Conservation (phyloP, 2,329 filamentous ascomycete species). For the Rutstroemia sp. region DNA sequence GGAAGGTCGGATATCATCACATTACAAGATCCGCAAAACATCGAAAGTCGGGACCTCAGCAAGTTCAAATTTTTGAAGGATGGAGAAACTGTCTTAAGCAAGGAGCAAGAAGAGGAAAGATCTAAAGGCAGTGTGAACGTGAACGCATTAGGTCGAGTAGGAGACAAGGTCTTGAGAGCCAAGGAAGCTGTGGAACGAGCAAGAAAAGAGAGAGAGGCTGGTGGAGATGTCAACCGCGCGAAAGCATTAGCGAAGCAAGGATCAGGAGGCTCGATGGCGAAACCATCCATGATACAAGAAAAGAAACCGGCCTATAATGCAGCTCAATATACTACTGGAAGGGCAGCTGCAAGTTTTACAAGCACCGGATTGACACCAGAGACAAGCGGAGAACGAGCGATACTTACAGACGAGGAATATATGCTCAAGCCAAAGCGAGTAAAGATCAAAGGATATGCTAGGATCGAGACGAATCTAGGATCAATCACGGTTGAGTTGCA, state of each 20-base stretch:
- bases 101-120: conserved; percentile 62
- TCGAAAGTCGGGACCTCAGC: conserved; percentile 73
- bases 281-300: conserved; percentile 42
- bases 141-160: conserved; percentile 67
- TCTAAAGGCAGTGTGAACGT: conserved; percentile 68
- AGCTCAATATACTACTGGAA: conserved; percentile 82
- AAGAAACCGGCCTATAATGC: conserved; percentile 71
- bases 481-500: conserved; percentile 83
- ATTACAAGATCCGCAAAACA: conserved; percentile 89
- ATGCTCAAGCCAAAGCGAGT: conserved; percentile 88
- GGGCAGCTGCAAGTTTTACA: conserved; percentile 88
- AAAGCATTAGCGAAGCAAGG: conserved; percentile 33
- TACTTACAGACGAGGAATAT: conserved; percentile 90
- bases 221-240: conserved; percentile 49
- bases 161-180: conserved; percentile 78
- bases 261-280: conserved; percentile 28
- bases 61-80: conserved; percentile 86
- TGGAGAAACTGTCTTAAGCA: conserved; percentile 61
- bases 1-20: conserved; percentile 89
- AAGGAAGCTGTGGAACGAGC: conserved; percentile 93
- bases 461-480: conserved; percentile 80
- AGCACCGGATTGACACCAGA: conserved; percentile 89
- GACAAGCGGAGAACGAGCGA: conserved; percentile 77
- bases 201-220: conserved; percentile 61
- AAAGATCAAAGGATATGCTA: conserved; percentile 84